Evolutionary conservation across 345 rosid genomes (phyloP).

Genomic region (Gossypium raimondii): DNA sequence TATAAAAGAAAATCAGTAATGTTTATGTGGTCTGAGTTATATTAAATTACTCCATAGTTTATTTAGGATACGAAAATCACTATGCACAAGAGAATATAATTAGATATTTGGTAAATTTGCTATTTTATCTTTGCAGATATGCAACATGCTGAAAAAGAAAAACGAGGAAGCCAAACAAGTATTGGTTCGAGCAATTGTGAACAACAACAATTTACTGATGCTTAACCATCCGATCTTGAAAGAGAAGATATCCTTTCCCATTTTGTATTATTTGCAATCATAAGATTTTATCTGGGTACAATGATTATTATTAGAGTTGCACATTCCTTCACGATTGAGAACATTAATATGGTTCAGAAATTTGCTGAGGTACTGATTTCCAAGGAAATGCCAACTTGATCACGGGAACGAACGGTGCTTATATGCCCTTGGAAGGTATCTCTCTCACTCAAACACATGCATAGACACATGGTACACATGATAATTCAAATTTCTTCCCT

Average conservation of each 20-base stretch:
- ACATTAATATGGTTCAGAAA: slow-evolving; percentile 63
- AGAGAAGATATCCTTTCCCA: slow-evolving; percentile 78
- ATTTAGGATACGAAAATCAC: not conserved
- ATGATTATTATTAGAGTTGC: not conserved
- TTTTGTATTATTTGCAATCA: not conserved
- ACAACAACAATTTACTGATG: slow-evolving; percentile 69
- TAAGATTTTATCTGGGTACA: not conserved
- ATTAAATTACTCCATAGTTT: not conserved
- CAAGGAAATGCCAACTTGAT: slow-evolving; percentile 28
- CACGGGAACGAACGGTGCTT: not conserved
- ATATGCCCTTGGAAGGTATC: not conserved
- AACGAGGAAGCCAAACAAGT: slow-evolving; percentile 82
- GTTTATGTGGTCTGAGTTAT: not conserved
- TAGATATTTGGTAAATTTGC: not conserved
- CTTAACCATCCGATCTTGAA: slow-evolving; percentile 78
- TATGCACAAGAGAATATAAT: not conserved
- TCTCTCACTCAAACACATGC: not conserved
- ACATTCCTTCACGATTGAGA: slow-evolving; percentile 46
- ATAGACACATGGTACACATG: no score
- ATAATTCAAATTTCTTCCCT: not conserved
- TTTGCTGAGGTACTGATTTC: slow-evolving; percentile 43
- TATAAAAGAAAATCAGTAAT: not conserved
- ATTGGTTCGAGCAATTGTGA: slow-evolving; percentile 75
- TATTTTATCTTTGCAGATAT: slow-evolving; percentile 46
- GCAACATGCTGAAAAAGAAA: slow-evolving; percentile 76